Evolutionary conservation across 75 land plant genomes (phyloP).

Genomic region (Cryptomeria japonica): DNA sequence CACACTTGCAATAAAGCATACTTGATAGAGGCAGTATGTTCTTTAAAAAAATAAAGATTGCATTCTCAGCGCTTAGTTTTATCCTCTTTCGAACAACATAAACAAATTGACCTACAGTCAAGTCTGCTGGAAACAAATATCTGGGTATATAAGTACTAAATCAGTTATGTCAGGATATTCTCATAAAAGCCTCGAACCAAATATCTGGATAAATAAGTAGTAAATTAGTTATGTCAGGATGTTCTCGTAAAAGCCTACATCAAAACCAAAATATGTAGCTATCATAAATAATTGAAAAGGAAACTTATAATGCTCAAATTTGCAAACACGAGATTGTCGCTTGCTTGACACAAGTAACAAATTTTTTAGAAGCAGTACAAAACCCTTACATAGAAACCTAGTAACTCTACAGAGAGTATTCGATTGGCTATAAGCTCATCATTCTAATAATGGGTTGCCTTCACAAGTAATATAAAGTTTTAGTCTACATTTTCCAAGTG

Average conservation of each 20-base stretch:
- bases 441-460: neutral
- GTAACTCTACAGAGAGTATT: neutral
- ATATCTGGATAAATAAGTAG: constrained; percentile 29
- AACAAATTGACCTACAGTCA: constrained; percentile 70
- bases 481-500: neutral
- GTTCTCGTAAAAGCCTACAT: neutral
- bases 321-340: neutral
- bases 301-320: neutral
- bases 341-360: neutral
- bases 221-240: neutral
- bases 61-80: constrained; percentile 63
- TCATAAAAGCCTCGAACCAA: constrained; percentile 33
- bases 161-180: neutral
- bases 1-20: neutral
- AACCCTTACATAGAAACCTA: neutral
- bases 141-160: constrained; percentile 18
- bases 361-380: neutral
- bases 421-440: neutral
- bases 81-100: constrained; percentile 68
- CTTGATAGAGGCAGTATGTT: constrained; percentile 57
- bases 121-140: constrained; percentile 64
- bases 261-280: neutral
- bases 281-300: neutral
- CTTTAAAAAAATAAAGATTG: constrained; percentile 69
- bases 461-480: too few species aligned